These are phyloP conservation scores for Obelidium mucronatum DNA, from an alignment of 192 early-diverging fungal species.

Conservation along the genomic window DNA sequence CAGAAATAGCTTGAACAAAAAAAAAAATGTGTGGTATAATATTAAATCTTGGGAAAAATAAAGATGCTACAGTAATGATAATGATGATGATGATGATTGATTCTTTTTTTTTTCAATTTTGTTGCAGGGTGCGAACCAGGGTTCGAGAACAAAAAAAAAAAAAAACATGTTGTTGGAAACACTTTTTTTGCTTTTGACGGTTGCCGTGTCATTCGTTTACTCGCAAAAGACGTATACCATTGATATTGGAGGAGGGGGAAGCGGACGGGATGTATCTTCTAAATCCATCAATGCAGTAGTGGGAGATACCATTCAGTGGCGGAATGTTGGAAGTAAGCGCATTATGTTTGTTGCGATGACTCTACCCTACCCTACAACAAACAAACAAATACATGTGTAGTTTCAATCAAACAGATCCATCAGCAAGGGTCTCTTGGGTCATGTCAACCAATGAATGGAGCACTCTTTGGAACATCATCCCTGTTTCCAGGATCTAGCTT, in stretches of 20 bases:
- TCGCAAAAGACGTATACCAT: neutral
- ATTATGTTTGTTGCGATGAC: too few relatives aligned
- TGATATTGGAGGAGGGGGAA: neutral
- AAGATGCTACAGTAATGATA: too few relatives aligned
- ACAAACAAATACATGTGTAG: too few relatives aligned
- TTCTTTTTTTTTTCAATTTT: too few relatives aligned
- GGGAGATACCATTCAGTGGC: slow-evolving; percentile 12
- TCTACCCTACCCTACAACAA: too few relatives aligned
- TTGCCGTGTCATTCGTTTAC: neutral
- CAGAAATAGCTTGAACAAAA: neutral
- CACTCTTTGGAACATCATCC: neutral
- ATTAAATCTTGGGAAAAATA: too few relatives aligned
- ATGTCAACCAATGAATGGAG: neutral
- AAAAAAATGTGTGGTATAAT: neutral
- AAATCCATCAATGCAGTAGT: neutral
- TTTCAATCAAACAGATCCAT: neutral
- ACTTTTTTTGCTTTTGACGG: neutral
- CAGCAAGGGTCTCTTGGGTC: neutral
- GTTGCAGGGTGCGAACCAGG: too few relatives aligned
- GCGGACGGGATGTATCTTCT: neutral
- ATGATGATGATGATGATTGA: too few relatives aligned
- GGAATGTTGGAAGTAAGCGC: neutral
- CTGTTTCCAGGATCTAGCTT: slow-evolving; percentile 1
- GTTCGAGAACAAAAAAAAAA: too few relatives aligned
- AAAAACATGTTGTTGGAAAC: too few relatives aligned